These are phyloP conservation scores for Apocynum venetum DNA, from an alignment of 257 asterid genomes.

Conservation along the genomic window DNA sequence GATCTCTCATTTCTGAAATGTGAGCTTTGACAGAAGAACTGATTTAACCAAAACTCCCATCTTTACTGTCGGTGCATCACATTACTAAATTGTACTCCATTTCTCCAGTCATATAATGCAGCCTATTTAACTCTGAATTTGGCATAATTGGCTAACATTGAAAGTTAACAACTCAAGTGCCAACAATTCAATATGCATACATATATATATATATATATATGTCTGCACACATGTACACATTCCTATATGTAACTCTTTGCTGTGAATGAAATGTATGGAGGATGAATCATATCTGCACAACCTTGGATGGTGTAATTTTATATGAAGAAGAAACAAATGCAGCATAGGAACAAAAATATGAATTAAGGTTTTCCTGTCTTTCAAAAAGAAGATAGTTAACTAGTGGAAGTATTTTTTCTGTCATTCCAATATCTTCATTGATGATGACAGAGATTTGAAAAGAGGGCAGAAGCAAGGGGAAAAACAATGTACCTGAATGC, in stretches of 20 bases:
- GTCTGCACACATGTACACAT: neutral
- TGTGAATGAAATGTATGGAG: neutral
- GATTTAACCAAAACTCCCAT: neutral
- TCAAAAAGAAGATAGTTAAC: neutral
- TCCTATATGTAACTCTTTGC: neutral
- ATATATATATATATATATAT: neutral
- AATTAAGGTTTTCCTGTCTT: neutral
- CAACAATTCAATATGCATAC: neutral
- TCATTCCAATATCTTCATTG: neutral
- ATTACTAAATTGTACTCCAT: neutral
- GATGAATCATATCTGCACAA: neutral
- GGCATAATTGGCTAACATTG: neutral
- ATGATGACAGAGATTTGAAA: neutral
- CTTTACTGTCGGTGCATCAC: neutral
- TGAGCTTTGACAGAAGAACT: neutral
- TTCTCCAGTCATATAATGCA: neutral
- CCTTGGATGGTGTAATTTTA: neutral
- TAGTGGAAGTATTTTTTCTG: neutral
- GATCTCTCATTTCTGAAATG: neutral
- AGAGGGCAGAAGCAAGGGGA: neutral
- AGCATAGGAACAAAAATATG: neutral
- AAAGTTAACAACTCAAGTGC: neutral
- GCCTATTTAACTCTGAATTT: neutral
- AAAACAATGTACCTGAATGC: constrained; percentile 59
- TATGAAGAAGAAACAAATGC: neutral